Evolutionary conservation across 139 green algal genomes (phyloP), one percentile per base, ranked within the genome.

Genomic region (Chlamydomonas sphaeroides): DNA sequence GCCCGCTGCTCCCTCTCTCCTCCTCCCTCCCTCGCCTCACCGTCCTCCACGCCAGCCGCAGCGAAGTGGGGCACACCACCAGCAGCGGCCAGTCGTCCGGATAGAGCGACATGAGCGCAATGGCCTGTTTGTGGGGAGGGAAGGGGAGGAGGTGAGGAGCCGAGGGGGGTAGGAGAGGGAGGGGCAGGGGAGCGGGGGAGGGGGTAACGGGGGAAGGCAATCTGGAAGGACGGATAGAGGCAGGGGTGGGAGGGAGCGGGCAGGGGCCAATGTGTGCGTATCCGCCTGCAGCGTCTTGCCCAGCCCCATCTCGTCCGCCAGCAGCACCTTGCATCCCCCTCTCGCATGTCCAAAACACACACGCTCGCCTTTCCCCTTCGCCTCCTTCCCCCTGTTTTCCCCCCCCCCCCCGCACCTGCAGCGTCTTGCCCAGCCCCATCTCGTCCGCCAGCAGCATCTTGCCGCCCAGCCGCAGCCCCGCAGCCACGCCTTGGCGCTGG

Each of bases 391-490:
- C n/a, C n/a, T n/a, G n/a, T n/a, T n/a, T n/a, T n/a, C n/a, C 51
- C 14, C n/a, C 23, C 8, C n/a, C 28, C 53, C n/a, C 59, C 8
- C 51, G 30, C 66, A 85, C 75, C 80, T 87, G 86, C 56, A 87
- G 77, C 0, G 84, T 91, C 81, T 91, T 91, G 48, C 88, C 88
- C n/a, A 91, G 82, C 1, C 88, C 88, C 85, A 88, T 88, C 63
- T 91, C 88, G 38, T 91, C 86, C 45, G 53, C 73, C 25, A 79
- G 38, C 35, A 88, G 84, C 48, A 68, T 10, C 49, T 56, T 35
- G 4, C 84, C 84, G 42, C 63, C 57, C 32, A 76, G 32, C 21
- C 56, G 49, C 53, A 91, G 42, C 17, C 69, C 69, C 48, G 69
- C 45, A 36, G 56, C 76, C 25, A 72, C 76, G 56, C 79, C 45